These are phyloP conservation scores for Acrocalymma vagum DNA, from an alignment of 2,329 filamentous ascomycete genomes.

Conservation along the genomic window DNA sequence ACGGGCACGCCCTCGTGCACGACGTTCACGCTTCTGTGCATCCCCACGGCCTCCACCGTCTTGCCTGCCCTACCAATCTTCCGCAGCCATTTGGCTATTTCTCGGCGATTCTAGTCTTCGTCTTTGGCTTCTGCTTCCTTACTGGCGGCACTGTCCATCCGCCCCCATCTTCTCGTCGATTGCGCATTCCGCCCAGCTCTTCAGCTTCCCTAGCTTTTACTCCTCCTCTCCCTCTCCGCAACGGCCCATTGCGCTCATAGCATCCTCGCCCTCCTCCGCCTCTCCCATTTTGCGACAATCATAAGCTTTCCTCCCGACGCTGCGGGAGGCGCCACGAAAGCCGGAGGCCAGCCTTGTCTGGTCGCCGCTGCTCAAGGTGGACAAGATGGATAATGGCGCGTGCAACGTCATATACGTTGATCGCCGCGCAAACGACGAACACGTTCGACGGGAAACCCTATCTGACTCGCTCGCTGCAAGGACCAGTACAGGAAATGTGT, in stretches of 20 bases:
- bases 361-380: conserved; percentile 39
- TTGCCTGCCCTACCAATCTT: conserved; percentile 15
- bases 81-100: conserved; percentile 13
- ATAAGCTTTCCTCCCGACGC: conserved; percentile 31
- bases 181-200: conserved; percentile 6
- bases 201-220: conserved; percentile 11
- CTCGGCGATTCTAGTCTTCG: conserved; percentile 9
- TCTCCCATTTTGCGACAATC: conserved; percentile 30
- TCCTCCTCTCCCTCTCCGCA: conserved; percentile 11
- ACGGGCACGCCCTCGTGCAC: conserved; percentile 25
- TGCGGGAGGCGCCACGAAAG: conserved; percentile 36
- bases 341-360: conserved; percentile 38
- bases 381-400: conserved; percentile 54
- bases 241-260: conserved; percentile 14
- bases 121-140: conserved; percentile 24
- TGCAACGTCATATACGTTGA: conserved; percentile 56
- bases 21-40: conserved; percentile 15
- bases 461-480: conserved; percentile 42
- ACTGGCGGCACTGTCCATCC: conserved; percentile 13
- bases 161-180: conserved; percentile 6
- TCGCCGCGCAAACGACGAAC: conserved; percentile 51
- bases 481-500: conserved; percentile 41
- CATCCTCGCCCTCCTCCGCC: too few species aligned
- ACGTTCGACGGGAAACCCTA: conserved; percentile 47
- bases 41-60: conserved; percentile 26